A percentile compares a stretch with the other conserved stretches of the same genome.
phyloP scores from a whole-genome alignment of 495 filamentous ascomycete species.

The Tuber brumale region DNA sequence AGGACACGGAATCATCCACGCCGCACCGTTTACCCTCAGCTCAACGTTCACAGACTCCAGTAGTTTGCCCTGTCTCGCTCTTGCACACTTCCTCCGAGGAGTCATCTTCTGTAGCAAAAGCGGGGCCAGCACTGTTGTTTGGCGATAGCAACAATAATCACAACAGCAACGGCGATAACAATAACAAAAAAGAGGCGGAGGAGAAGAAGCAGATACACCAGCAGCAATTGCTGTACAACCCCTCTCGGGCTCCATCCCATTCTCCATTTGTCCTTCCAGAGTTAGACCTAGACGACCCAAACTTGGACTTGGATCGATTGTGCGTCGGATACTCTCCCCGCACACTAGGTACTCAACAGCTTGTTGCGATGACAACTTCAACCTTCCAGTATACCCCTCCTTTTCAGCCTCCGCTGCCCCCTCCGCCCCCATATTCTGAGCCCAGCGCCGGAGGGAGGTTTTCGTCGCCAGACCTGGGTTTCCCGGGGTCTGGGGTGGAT shows the following conservation, averaged over 20 bases:
- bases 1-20: neutral
- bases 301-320: neutral
- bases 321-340: neutral
- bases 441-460: neutral
- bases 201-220: neutral
- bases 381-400: conserved; percentile 4
- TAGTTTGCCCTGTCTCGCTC: neutral
- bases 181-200: neutral
- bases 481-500: conserved; percentile 2
- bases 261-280: neutral
- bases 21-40: neutral
- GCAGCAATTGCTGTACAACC: neutral
- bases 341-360: neutral
- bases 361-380: conserved; percentile 5
- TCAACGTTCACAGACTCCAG: neutral
- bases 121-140: neutral
- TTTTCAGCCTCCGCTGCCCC: neutral
- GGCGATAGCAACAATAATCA: neutral
- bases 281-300: neutral
- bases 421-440: conserved; percentile 2
- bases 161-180: neutral
- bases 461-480: neutral
- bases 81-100: neutral
- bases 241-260: neutral
- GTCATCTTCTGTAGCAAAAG: neutral